phyloP scores from a whole-genome alignment of 2,329 filamentous ascomycete species.

The Tolypocladium ophioglossoides region DNA sequence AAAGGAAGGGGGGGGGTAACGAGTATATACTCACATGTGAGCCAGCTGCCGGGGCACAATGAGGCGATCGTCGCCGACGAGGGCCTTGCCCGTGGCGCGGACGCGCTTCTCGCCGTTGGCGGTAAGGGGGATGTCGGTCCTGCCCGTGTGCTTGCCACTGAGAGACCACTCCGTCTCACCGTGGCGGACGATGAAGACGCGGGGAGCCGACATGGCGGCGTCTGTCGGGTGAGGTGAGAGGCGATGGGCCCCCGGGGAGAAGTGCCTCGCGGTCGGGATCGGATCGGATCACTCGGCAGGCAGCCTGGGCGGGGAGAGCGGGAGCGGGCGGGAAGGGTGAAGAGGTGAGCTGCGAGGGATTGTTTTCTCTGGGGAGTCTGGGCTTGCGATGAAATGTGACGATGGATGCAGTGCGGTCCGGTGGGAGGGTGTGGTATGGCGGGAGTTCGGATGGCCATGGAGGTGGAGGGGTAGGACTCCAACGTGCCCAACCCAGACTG shows the following conservation, averaged over 20 bases:
- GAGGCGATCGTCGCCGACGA: slow-evolving; percentile 74
- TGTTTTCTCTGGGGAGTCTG: not conserved
- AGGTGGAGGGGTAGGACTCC: not conserved
- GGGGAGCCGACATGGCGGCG: slow-evolving; percentile 39
- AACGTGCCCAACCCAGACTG: too few species aligned
- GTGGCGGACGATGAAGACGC: slow-evolving; percentile 76
- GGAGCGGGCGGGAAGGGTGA: not conserved
- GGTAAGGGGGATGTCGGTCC: slow-evolving; percentile 79
- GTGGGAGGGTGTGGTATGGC: not conserved
- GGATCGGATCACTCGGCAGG: not conserved
- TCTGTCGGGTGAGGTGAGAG: not conserved
- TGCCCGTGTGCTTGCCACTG: slow-evolving; percentile 73
- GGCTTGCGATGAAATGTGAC: not conserved
- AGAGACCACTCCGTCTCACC: slow-evolving; percentile 96
- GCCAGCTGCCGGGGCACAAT: slow-evolving; percentile 74
- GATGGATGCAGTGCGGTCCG: not conserved
- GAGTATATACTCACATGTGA: slow-evolving; percentile 55
- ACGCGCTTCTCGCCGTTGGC: slow-evolving; percentile 69
- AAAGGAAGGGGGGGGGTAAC: not conserved
- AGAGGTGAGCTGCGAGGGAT: not conserved
- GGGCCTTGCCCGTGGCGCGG: slow-evolving; percentile 65
- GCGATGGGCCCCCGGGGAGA: not conserved
- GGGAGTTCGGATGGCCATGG: not conserved
- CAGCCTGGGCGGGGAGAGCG: not conserved
- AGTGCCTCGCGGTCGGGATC: not conserved